Evolutionary conservation across 1,139 yeast species (phyloP).

Genomic region (Candida tetrigidarum): DNA sequence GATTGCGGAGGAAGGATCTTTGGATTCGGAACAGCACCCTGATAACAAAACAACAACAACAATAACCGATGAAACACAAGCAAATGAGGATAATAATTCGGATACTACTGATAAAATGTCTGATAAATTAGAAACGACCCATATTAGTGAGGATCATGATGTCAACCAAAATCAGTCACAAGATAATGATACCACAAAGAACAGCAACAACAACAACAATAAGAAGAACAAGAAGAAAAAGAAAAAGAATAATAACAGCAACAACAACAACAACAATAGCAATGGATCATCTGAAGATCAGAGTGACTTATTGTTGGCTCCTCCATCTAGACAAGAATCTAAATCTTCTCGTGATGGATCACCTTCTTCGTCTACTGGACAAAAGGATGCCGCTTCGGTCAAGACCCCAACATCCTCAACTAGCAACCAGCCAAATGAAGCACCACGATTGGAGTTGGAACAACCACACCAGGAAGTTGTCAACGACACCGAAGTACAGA

Average conservation of each 20-base stretch:
- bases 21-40: constrained; percentile 6
- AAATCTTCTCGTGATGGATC: neutral
- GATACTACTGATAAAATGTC: constrained; percentile 2
- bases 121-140: constrained; percentile 9
- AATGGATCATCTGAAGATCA: constrained; percentile 17
- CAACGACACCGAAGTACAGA: too few relatives aligned
- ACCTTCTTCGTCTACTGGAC: neutral
- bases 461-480: neutral
- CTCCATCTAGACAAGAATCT: constrained; percentile 7
- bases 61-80: constrained; percentile 3
- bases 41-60: constrained; percentile 5
- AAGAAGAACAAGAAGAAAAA: too few relatives aligned
- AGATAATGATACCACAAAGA: constrained; percentile 8
- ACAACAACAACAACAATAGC: neutral
- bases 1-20: constrained; percentile 10
- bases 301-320: constrained; percentile 18
- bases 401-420: neutral
- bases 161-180: constrained; percentile 11
- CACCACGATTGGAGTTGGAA: neutral
- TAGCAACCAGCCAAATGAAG: neutral
- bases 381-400: neutral
- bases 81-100: constrained; percentile 1
- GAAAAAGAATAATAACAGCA: too few relatives aligned
- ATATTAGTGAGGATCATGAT: neutral
- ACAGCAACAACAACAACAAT: neutral